A percentile compares a stretch with the other conserved stretches of the same genome.
These are phyloP conservation scores for Fimicolochytrium jonesii DNA, from an alignment of 192 early-diverging fungal genomes.

Conservation along the genomic window DNA sequence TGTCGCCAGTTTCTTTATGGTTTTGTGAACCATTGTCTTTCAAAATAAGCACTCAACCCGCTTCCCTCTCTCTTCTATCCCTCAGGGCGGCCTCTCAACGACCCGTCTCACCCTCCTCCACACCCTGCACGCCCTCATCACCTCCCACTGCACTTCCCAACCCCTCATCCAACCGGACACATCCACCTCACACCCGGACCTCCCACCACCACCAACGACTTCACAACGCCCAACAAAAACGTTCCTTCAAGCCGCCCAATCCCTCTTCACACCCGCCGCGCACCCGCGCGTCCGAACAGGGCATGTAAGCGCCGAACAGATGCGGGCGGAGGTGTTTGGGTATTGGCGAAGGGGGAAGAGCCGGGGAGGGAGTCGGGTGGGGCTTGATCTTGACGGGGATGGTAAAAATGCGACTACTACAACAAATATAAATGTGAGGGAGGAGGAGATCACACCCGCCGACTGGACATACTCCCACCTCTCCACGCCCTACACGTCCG, in stretches of 20 bases:
- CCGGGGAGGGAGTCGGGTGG: too few relatives aligned
- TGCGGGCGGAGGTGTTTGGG: slow-evolving; percentile 3
- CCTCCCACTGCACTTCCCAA: too few relatives aligned
- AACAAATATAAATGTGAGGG: not conserved
- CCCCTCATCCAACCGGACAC: not conserved
- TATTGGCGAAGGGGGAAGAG: not conserved
- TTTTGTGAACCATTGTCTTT: not conserved
- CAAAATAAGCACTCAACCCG: not conserved
- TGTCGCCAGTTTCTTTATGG: not conserved
- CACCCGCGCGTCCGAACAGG: slow-evolving; percentile 24
- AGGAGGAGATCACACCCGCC: slow-evolving; percentile 20
- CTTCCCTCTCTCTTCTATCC: not conserved
- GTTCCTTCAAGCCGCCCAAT: slow-evolving; percentile 8
- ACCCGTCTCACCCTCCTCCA: slow-evolving; percentile 11
- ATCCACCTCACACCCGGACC: too few relatives aligned
- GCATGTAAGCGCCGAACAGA: slow-evolving; percentile 8
- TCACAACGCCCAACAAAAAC: too few relatives aligned
- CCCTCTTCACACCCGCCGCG: slow-evolving; percentile 14
- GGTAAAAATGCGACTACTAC: too few relatives aligned
- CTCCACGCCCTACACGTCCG: slow-evolving; percentile 13
- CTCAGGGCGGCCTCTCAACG: slow-evolving; percentile 18
- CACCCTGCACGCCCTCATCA: not conserved
- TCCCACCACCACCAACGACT: not conserved
- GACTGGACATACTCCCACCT: slow-evolving; percentile 32
- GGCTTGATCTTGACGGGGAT: too few relatives aligned